phyloP scores from a whole-genome alignment of 164 flowering plant genomes.

The Protea cynaroides region DNA sequence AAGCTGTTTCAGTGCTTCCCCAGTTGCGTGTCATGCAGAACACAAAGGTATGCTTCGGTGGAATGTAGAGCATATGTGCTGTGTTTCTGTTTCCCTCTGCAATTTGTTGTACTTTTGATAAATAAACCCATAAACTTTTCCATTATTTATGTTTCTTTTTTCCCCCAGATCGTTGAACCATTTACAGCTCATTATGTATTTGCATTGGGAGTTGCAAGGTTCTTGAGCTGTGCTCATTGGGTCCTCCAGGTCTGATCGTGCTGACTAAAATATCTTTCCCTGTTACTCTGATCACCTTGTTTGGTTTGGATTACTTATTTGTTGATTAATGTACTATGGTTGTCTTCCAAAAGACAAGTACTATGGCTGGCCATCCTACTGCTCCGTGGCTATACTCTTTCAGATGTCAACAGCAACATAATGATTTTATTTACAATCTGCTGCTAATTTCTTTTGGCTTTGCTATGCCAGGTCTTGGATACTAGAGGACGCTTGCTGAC shows the following conservation, averaged over 20 bases:
- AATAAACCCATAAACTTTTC: too few relatives aligned
- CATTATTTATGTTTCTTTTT: too few relatives aligned
- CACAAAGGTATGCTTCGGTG: conserved; percentile 29
- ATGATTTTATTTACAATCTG: neutral
- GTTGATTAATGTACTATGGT: too few relatives aligned
- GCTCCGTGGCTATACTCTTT: too few relatives aligned
- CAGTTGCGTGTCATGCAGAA: conserved; percentile 60
- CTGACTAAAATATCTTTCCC: neutral
- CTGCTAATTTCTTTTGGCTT: neutral
- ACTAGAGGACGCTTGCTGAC: conserved; percentile 37
- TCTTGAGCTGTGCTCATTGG: conserved; percentile 52
- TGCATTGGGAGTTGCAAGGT: conserved; percentile 46
- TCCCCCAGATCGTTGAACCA: conserved; percentile 36
- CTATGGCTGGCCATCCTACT: too few relatives aligned
- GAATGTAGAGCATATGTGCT: neutral
- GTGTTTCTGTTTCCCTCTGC: neutral
- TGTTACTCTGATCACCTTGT: too few relatives aligned
- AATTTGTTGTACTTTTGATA: neutral
- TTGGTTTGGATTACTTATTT: too few relatives aligned
- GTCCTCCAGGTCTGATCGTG: conserved; percentile 37
- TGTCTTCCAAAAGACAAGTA: too few relatives aligned
- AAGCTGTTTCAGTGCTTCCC: conserved; percentile 58
- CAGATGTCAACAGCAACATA: too few relatives aligned
- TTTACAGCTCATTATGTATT: conserved; percentile 48
- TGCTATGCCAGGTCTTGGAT: conserved; percentile 32